phyloP scores from a whole-genome alignment of 495 filamentous ascomycete species.

The Aspergillus conjunctus region DNA sequence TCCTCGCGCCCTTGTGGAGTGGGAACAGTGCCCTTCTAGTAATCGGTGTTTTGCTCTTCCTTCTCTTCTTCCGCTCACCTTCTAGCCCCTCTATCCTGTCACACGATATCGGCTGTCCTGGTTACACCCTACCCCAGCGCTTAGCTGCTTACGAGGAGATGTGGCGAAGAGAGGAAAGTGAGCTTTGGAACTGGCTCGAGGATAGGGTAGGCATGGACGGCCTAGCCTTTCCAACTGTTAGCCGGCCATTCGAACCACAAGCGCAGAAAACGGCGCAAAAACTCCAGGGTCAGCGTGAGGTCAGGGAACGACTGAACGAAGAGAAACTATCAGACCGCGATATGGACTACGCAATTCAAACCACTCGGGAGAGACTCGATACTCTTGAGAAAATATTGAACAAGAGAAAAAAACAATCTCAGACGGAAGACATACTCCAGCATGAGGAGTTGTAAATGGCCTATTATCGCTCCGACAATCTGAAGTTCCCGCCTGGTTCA shows the following conservation, averaged over 20 bases:
- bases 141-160: conserved; percentile 89
- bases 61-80: conserved; percentile 59
- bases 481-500: not conserved
- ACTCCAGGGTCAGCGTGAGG: conserved; percentile 35
- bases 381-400: conserved; percentile 72
- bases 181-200: conserved; percentile 96
- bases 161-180: conserved; percentile 86
- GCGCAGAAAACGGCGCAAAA: conserved; percentile 25
- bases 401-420: conserved; percentile 47
- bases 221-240: conserved; percentile 48
- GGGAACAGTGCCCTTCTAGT: conserved; percentile 60
- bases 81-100: conserved; percentile 41
- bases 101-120: conserved; percentile 41
- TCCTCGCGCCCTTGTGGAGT: conserved; percentile 68
- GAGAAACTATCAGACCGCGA: conserved; percentile 79
- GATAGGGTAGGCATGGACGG: conserved; percentile 77
- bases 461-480: not conserved
- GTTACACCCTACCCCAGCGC: conserved; percentile 57
- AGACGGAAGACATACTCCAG: not conserved
- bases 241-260: conserved; percentile 31
- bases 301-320: conserved; percentile 55
- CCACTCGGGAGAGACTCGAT: conserved; percentile 80
- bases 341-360: conserved; percentile 78
- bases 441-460: conserved; percentile 23
- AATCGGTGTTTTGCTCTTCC: conserved; percentile 58